phyloP scores from a whole-genome alignment of 805 yeast genomes.

The Lachancea thermotolerans region DNA sequence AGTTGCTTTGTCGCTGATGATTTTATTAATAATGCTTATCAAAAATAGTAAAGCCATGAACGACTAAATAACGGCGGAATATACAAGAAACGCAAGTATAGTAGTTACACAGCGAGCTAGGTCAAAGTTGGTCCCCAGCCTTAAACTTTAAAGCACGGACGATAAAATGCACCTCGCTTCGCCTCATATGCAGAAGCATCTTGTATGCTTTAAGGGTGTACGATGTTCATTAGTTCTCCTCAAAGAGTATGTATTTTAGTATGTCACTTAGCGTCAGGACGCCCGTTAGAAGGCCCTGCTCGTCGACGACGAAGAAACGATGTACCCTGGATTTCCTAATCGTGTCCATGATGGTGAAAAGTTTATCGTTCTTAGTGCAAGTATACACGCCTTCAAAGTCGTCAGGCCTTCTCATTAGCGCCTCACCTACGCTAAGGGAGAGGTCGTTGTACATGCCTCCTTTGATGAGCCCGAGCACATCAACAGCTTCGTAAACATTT shows the following conservation, averaged over 20 bases:
- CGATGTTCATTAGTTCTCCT: conserved; percentile 32
- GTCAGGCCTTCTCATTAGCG: conserved; percentile 78
- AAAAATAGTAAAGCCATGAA: background rate
- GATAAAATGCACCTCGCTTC: no score
- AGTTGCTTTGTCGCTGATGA: background rate
- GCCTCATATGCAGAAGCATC: background rate
- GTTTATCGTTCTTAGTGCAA: conserved; percentile 78
- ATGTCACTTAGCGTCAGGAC: conserved; percentile 91
- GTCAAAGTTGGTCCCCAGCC: no score
- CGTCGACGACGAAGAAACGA: conserved; percentile 86
- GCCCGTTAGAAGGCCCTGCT: conserved; percentile 67
- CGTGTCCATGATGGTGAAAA: conserved; percentile 87
- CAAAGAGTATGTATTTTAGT: conserved; percentile 69
- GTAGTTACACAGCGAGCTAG: no score
- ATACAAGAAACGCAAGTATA: background rate
- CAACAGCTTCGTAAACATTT: conserved; percentile 94
- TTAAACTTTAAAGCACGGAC: no score
- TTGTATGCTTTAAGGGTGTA: background rate
- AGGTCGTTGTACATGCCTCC: conserved; percentile 92
- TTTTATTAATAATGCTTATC: background rate
- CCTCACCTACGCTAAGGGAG: conserved; percentile 90
- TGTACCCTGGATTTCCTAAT: conserved; percentile 87
- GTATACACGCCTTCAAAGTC: conserved; percentile 98
- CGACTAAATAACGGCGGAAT: background rate
- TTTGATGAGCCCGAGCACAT: conserved; percentile 83